phyloP scores from a whole-genome alignment of 148 eudicot genomes.

The Hydrangea macrophylla region DNA sequence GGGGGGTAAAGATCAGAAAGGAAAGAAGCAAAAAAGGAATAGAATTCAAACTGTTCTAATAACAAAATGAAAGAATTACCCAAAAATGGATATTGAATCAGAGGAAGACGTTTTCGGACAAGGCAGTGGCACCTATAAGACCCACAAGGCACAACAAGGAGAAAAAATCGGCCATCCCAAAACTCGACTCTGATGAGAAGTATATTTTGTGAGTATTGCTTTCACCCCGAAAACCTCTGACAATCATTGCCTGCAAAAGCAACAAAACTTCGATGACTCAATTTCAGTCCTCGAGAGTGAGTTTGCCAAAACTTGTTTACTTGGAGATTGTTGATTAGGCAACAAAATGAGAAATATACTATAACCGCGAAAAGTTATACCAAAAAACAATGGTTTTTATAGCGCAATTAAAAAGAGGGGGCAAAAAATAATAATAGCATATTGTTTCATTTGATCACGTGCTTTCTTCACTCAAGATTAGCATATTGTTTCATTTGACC shows the following conservation, averaged over 20 bases:
- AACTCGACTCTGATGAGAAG: constrained; percentile 47
- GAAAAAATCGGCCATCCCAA: constrained; percentile 45
- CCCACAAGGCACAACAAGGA: constrained; percentile 64
- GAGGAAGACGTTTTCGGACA: constrained; percentile 33
- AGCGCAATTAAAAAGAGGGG: background rate
- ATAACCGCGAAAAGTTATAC: background rate
- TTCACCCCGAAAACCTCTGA: constrained; percentile 90
- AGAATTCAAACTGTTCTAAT: too few relatives aligned
- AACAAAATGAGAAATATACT: background rate
- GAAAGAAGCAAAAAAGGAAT: too few relatives aligned
- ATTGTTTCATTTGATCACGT: too few relatives aligned
- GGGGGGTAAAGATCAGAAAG: too few relatives aligned
- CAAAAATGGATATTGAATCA: constrained; percentile 19
- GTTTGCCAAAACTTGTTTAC: too few relatives aligned
- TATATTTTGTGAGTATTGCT: constrained; percentile 67
- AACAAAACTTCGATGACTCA: too few relatives aligned
- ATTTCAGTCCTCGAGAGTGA: too few relatives aligned
- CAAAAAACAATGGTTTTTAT: background rate
- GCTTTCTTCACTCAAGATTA: too few relatives aligned
- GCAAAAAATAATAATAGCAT: too few relatives aligned
- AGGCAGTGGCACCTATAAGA: constrained; percentile 52
- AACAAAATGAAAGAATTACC: background rate
- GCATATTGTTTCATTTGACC: too few relatives aligned
- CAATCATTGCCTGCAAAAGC: constrained; percentile 85
- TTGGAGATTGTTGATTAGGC: too few relatives aligned